A percentile compares a stretch with the other conserved stretches of the same genome.
Conservation (phyloP, 1,139 yeast species). For the Debaryomyces coudertii region DNA sequence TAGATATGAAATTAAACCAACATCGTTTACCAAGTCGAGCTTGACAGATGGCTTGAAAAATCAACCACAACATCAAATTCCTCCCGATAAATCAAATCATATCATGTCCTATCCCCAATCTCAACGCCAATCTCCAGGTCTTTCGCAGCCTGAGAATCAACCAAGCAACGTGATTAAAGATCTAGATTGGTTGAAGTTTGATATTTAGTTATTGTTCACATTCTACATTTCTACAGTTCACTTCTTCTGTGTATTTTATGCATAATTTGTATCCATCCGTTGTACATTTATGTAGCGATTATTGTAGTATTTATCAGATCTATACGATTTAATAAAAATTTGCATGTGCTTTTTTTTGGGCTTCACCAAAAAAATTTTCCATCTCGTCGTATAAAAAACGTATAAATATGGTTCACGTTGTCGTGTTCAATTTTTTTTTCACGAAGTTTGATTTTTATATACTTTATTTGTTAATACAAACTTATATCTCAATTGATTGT, state of each 20-base stretch:
- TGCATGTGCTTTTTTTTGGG: slow-evolving; percentile 8
- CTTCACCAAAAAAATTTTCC: slow-evolving; percentile 6
- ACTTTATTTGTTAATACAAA: slow-evolving; percentile 2
- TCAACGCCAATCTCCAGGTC: background rate
- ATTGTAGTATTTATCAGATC: background rate
- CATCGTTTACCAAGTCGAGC: slow-evolving; percentile 22
- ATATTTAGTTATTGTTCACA: slow-evolving; percentile 26
- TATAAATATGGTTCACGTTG: slow-evolving; percentile 6
- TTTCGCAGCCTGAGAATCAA: background rate
- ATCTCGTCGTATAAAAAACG: slow-evolving; percentile 7
- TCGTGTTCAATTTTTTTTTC: slow-evolving; percentile 4
- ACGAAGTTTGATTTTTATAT: slow-evolving; percentile 3
- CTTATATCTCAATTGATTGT: slow-evolving; percentile 1
- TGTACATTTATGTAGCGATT: background rate
- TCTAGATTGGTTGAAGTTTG: slow-evolving; percentile 53
- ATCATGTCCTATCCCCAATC: slow-evolving; percentile 2
- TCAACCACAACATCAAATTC: slow-evolving; percentile 16
- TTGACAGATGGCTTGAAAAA: slow-evolving; percentile 33
- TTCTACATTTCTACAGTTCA: background rate
- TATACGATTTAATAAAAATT: background rate
- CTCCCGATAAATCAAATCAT: slow-evolving; percentile 9
- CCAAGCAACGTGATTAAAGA: slow-evolving; percentile 27
- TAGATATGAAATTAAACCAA: slow-evolving; percentile 12
- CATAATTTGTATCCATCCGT: background rate
- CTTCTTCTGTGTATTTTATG: slow-evolving; percentile 2